Percentiles rank a stretch among this genome's conserved stretches.
Evolutionary conservation across 257 asterid genomes (phyloP).

Genomic region (Nicotiana paniculata): DNA sequence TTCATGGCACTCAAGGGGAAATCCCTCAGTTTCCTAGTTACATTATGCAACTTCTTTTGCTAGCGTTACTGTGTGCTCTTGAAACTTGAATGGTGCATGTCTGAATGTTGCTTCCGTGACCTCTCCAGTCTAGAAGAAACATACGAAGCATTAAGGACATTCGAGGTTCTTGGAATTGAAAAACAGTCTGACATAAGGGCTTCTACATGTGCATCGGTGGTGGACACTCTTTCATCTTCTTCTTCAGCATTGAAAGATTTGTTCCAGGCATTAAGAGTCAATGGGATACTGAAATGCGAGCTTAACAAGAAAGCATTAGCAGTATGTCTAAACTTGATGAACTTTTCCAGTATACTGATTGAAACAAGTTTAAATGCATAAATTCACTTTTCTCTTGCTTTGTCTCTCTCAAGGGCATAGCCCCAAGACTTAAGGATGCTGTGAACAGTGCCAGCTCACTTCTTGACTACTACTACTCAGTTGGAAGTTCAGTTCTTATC

Average conservation of each 20-base stretch:
- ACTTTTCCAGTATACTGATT: background rate
- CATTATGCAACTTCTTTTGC: background rate
- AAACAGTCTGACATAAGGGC: conserved; percentile 37
- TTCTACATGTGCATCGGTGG: conserved; percentile 58
- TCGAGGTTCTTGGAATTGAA: conserved; percentile 77
- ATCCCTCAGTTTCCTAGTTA: background rate
- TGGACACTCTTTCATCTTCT: conserved; percentile 44
- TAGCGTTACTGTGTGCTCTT: background rate
- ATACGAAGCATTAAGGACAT: conserved; percentile 73
- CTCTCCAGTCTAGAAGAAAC: conserved; percentile 67
- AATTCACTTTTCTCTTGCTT: conserved; percentile 2
- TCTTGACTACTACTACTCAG: conserved; percentile 61
- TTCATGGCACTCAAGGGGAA: background rate
- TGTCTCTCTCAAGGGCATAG: conserved; percentile 42
- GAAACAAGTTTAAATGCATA: background rate
- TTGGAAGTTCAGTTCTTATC: conserved; percentile 60
- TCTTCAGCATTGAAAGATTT: conserved; percentile 56
- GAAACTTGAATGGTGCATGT: background rate
- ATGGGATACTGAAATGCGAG: conserved; percentile 67
- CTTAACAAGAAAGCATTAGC: conserved; percentile 39
- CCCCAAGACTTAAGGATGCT: conserved; percentile 53
- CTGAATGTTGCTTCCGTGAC: background rate
- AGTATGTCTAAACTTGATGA: conserved; percentile 35
- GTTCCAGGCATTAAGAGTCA: conserved; percentile 60
- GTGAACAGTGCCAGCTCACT: conserved; percentile 52